Base-by-base conservation (phyloP, 306 rosid genomes). In the Dicorynia guianensis region DNA sequence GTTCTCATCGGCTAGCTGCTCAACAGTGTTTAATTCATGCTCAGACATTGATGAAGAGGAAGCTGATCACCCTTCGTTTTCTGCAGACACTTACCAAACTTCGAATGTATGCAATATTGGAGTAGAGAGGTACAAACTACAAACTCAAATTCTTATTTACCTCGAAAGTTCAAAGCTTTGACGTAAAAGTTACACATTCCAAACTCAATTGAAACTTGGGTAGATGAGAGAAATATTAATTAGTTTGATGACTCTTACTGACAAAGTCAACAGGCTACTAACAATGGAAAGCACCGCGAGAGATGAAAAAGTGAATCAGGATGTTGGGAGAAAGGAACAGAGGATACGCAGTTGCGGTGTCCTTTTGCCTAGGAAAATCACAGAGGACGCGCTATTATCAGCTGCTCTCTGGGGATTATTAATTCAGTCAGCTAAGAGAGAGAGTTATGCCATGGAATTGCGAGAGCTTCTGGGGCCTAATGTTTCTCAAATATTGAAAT, bases 71-170 rank as follows among this genome's bases (percentile, higher is more conserved):
- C 56, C 66, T 44, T 80, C 67, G 13, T 73, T 70, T 63, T 72
- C 73, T 49, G 81, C 76, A 60, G 86, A 75, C 33, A 74, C 81
- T 81, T 39, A 17, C 38, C 72, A 42, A 79, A 46, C 48, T 49
- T 49, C 65, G 53, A 67, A 63, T 56, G 39, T 63, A 50, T 43
- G 79, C 82, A 52, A 74, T 25, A 58, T 42, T 64, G 58, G 60
- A 53, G 73, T 59, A 25, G 56, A 69, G 69, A 80, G 96, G 97
- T 94, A 71, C 36, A 53, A 67, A 42, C 79, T 94, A 71, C 36
- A 53, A 67, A 42, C 79, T 39, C 54, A 35, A 65, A 39, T 56
- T 81, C 20, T 33, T 30, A 3, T 34, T 46, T 35, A 64, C 7
- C 38, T 50, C 18, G 12, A 44, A 33, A 17, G 55, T 50, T 25